A percentile compares a stretch with the other conserved stretches of the same genome.
phyloP scores from a whole-genome alignment of 2,329 filamentous ascomycete species.

The Botryotinia calthae region DNA sequence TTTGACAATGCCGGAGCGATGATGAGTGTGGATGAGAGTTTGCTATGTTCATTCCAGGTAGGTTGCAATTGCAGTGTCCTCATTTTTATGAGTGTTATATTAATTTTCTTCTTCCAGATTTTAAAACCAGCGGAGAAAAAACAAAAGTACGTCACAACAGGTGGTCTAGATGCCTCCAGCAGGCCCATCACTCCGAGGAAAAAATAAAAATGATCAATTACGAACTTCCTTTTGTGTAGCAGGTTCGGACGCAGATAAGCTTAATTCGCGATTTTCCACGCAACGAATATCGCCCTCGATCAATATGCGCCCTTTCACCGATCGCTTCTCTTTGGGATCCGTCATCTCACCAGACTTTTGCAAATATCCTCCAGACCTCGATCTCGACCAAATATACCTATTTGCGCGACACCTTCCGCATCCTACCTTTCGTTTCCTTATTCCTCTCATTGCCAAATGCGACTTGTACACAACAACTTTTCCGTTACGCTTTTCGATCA shows the following conservation, averaged over 20 bases:
- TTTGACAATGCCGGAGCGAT: constrained; percentile 99
- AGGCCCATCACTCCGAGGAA: constrained; percentile 69
- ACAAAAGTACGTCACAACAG: constrained; percentile 95
- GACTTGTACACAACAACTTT: constrained; percentile 20
- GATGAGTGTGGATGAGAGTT: constrained; percentile 99
- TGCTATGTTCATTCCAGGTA: constrained; percentile 98
- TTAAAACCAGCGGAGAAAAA: constrained; percentile 99
- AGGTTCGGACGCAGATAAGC: constrained; percentile 94
- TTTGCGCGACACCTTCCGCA: constrained; percentile 26
- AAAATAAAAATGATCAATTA: constrained; percentile 64
- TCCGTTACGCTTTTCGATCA: constrained; percentile 17
- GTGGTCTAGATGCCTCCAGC: constrained; percentile 59
- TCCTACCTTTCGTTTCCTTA: constrained; percentile 19
- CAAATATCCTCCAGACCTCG: constrained; percentile 27
- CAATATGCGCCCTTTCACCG: constrained; percentile 28
- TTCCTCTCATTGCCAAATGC: constrained; percentile 14
- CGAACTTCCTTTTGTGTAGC: constrained; percentile 70
- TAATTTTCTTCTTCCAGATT: constrained; percentile 58
- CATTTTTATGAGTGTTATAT: neutral
- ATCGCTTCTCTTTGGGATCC: constrained; percentile 23
- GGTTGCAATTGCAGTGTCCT: constrained; percentile 21
- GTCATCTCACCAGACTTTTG: constrained; percentile 26
- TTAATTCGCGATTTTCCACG: constrained; percentile 33
- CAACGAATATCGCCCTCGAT: constrained; percentile 31
- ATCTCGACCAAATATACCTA: constrained; percentile 36